Conservation (phyloP, 345 rosid genomes). For the Erucastrum elatum region DNA sequence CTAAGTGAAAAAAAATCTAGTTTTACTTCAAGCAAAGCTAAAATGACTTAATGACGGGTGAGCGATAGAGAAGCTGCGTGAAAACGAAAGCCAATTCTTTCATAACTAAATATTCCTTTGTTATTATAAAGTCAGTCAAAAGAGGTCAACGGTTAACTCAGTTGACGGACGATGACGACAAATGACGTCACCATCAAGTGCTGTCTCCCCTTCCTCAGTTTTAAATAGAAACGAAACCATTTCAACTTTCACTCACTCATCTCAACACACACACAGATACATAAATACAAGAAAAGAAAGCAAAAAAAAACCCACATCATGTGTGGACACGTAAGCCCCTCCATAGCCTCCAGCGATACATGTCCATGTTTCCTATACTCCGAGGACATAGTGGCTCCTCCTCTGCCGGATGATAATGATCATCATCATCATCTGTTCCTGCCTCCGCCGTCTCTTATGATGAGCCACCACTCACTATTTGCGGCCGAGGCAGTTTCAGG, state of each 20-base stretch:
- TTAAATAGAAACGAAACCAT: slow-evolving; percentile 41
- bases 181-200: slow-evolving; percentile 42
- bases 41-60: not conserved
- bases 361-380: slow-evolving; percentile 34
- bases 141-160: slow-evolving; percentile 49
- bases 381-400: slow-evolving; percentile 27
- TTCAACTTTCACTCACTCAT: slow-evolving; percentile 25
- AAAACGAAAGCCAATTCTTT: slow-evolving; percentile 33
- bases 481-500: slow-evolving; percentile 31
- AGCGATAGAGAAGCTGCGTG: slow-evolving; percentile 10
- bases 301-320: slow-evolving; percentile 24
- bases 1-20: no score
- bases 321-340: slow-evolving; percentile 44
- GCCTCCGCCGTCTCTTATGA: slow-evolving; percentile 40
- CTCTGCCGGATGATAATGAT: slow-evolving; percentile 30
- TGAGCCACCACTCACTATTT: slow-evolving; percentile 34
- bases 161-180: slow-evolving; percentile 27
- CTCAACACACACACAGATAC: not conserved
- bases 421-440: slow-evolving; percentile 41
- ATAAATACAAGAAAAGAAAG: not conserved
- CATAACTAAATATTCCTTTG: not conserved
- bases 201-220: slow-evolving; percentile 11
- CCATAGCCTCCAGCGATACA: slow-evolving; percentile 22
- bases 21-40: not conserved
- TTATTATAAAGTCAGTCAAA: not conserved